Evolutionary conservation across 805 yeast genomes (phyloP).

Genomic region (Scheffersomyces coipomensis): DNA sequence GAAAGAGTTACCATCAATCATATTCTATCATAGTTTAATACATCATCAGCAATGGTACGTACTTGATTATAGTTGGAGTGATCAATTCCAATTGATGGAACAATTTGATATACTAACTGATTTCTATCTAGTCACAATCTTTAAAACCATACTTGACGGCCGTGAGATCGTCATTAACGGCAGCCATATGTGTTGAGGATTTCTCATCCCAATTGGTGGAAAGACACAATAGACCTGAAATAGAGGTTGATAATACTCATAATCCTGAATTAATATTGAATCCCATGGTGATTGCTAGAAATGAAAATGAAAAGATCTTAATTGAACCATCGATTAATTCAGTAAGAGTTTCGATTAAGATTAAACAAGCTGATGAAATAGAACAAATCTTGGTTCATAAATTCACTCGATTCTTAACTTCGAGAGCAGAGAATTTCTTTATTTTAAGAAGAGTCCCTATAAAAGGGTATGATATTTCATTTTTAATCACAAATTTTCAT

Average conservation of each 20-base stretch:
- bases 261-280: constrained; percentile 83
- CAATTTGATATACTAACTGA: constrained; percentile 3
- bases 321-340: constrained; percentile 95
- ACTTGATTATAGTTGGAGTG: not conserved
- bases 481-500: constrained; percentile 89
- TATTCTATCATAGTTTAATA: too few species aligned
- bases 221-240: constrained; percentile 96
- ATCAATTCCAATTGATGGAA: not conserved
- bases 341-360: constrained; percentile 84
- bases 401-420: constrained; percentile 89
- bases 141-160: constrained; percentile 92
- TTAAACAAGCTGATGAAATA: constrained; percentile 97
- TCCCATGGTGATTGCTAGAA: constrained; percentile 87
- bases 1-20: too few species aligned
- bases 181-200: constrained; percentile 88
- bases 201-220: constrained; percentile 94
- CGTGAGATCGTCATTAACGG: constrained; percentile 88
- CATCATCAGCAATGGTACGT: not conserved
- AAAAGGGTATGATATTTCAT: constrained; percentile 88
- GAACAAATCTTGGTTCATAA: constrained; percentile 93
- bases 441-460: constrained; percentile 90
- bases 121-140: constrained; percentile 77
- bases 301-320: constrained; percentile 87
- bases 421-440: constrained; percentile 92
- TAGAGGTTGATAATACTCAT: constrained; percentile 71